Conservation (phyloP, 108 stramenopile species). For the Aurantiochytrium sp. region DNA sequence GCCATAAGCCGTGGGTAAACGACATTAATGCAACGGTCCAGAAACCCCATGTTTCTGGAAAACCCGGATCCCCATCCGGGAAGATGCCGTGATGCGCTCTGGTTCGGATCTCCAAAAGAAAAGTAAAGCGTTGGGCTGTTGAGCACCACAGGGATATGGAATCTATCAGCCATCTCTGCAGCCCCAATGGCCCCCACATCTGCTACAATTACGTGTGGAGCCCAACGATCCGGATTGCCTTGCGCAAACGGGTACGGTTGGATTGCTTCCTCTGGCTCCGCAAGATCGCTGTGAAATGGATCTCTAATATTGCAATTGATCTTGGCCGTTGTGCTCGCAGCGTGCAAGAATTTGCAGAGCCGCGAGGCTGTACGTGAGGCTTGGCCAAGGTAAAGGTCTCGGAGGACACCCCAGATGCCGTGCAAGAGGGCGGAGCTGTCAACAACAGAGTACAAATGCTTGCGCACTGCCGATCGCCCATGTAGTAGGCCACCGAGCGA, state of each 20-base stretch:
- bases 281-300: background rate
- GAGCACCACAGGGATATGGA: background rate
- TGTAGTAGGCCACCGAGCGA: background rate
- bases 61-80: slow-evolving; percentile 15
- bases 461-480: background rate
- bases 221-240: background rate
- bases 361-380: background rate
- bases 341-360: background rate
- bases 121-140: background rate
- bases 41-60: background rate
- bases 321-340: background rate
- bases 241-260: no score
- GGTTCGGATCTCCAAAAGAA: background rate
- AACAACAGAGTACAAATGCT: background rate
- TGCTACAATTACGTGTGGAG: background rate
- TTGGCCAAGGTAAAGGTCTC: background rate
- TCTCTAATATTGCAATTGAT: background rate
- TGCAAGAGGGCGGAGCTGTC: background rate
- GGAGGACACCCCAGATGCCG: background rate
- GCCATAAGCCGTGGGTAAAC: background rate
- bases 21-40: slow-evolving; percentile 8
- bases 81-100: background rate
- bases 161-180: background rate
- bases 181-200: background rate
- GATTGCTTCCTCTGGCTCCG: no score